phyloP scores from a whole-genome alignment of 2,329 filamentous ascomycete species.

The Penicillium hordei region DNA sequence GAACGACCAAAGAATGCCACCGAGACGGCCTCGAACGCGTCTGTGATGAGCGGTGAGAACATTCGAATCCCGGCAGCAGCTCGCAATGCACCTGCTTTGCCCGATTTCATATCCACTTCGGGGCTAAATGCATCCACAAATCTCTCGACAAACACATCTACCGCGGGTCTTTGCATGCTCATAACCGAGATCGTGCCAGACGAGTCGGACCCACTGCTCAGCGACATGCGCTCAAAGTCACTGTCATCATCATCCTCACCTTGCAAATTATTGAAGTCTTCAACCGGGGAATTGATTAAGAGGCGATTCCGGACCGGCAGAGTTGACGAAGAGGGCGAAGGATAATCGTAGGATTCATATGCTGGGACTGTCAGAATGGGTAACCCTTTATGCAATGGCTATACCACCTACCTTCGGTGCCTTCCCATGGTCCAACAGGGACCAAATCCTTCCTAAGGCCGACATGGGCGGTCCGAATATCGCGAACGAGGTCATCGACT shows the following conservation, averaged over 20 bases:
- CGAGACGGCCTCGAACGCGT: constrained; percentile 41
- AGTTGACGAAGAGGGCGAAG: constrained; percentile 3
- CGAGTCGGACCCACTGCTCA: constrained; percentile 27
- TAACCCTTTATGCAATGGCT: background rate
- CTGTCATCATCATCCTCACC: constrained; percentile 15
- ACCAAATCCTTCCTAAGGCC: constrained; percentile 19
- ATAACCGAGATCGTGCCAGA: constrained; percentile 25
- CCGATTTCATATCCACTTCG: constrained; percentile 35
- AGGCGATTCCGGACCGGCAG: constrained; percentile 12
- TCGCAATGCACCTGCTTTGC: constrained; percentile 38
- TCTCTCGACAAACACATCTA: constrained; percentile 41
- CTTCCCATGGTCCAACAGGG: constrained; percentile 26
- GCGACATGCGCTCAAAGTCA: constrained; percentile 20
- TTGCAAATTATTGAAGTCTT: constrained; percentile 18
- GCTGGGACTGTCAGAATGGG: constrained; percentile 10
- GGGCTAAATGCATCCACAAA: constrained; percentile 45
- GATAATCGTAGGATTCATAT: constrained; percentile 17
- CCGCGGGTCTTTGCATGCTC: constrained; percentile 24
- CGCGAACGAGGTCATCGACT: constrained; percentile 33
- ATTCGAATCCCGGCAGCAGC: constrained; percentile 41
- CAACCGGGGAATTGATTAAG: background rate
- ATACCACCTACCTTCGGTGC: constrained; percentile 24
- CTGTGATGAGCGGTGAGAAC: constrained; percentile 40
- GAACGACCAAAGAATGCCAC: constrained; percentile 42
- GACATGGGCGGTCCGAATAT: constrained; percentile 29